phyloP scores from a whole-genome alignment of 1,284 basidiomycete genomes.

The Ceratobasidium sp. region DNA sequence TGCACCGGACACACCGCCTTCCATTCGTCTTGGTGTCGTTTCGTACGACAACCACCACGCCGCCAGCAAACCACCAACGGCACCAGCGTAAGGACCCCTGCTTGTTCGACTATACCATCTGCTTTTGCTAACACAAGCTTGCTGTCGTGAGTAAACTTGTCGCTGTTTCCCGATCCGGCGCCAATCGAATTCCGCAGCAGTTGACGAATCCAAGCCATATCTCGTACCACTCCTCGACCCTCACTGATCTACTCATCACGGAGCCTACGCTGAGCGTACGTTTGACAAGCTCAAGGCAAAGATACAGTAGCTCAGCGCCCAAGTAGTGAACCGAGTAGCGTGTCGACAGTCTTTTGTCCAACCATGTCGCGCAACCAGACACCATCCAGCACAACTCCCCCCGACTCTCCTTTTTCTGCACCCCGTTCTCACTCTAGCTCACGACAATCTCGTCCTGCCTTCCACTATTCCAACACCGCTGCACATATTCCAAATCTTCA shows the following conservation, averaged over 20 bases:
- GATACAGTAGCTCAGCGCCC: not conserved
- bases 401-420: conserved; percentile 25
- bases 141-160: not conserved
- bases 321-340: not conserved
- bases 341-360: conserved; percentile 10
- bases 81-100: not conserved
- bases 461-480: conserved; percentile 35
- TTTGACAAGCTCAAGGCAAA: not conserved
- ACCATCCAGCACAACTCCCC: conserved; percentile 17
- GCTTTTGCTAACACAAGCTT: not conserved
- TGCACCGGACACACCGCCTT: conserved; percentile 24
- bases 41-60: conserved; percentile 15
- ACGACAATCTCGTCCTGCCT: conserved; percentile 32
- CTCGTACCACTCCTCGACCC: conserved; percentile 6
- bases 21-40: conserved; percentile 7
- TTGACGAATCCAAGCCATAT: conserved; percentile 13
- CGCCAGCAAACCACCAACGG: conserved; percentile 10
- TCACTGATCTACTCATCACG: conserved; percentile 6
- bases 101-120: not conserved
- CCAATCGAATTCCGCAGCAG: conserved; percentile 33
- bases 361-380: conserved; percentile 38
- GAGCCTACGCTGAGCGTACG: not conserved
- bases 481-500: conserved; percentile 33
- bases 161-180: not conserved
- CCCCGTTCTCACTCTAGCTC: conserved; percentile 30